Base-by-base conservation (phyloP, 352 stramenopile species). In the Globisporangium megalacanthum region DNA sequence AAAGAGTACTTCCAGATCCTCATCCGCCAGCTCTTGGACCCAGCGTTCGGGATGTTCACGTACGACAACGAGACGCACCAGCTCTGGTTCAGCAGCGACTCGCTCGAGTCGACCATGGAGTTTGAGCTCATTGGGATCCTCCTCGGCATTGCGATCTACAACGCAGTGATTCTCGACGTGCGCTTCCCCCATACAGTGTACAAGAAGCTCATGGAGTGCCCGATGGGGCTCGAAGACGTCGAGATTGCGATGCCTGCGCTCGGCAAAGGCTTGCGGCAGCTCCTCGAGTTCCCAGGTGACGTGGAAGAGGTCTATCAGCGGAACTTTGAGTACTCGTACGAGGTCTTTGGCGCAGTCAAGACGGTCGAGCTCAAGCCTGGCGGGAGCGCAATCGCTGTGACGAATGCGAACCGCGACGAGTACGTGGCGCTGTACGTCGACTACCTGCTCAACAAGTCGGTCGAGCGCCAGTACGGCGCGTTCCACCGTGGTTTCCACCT, bases 1-100 rank as follows among this genome's bases (percentile, higher is more conserved):
- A 92, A 92, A 51, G 83, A 92, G 47, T 92, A 88, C 54, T 92
- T 92, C 44, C 83, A 92, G 67, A 89, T 92, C 45, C 67, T 92
- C 7, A 78, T 90, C 64, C 67, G 83, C 36, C 69, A 88, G 52
- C 56, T 92, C 39, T 58, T 92, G 35, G 83, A 92, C 58, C 83
- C 80, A 7, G 69, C 79, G 6, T 92, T 84, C 42, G 78, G 75
- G 14, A 92, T 92, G 83, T 90, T 92, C 50, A 88, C 74, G 20
- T 81, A 88, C 29, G 83, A 92, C 49, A 70, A 88, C 42, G 78
- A 89, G 22, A 88, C 79, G 11, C 74, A 64, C 7, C 78, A 71
- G 17, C 59, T 92, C 20, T 92, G 83, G 83, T 92, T 92, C 55
- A 92, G 90, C 61, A 83, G 74, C 47, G 79, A 92, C 46, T 93